Conservation (phyloP, 1,284 basidiomycete genomes). For the Neolentinus lepideus region DNA sequence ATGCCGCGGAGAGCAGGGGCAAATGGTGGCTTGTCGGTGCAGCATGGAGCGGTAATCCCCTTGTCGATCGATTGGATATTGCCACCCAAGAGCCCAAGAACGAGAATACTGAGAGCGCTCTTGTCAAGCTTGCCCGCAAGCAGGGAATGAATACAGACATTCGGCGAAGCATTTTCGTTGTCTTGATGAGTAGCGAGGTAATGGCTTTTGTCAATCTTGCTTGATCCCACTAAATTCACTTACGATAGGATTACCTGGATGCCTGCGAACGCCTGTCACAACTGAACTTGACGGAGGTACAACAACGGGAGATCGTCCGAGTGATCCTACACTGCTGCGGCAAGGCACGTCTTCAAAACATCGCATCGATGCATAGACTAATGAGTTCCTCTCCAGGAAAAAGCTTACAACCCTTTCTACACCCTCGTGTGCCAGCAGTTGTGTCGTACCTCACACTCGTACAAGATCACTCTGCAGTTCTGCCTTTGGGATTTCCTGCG, state of each 20-base stretch:
- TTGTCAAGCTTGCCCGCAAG: conserved; percentile 78
- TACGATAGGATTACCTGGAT: conserved; percentile 83
- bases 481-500: conserved; percentile 97
- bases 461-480: conserved; percentile 93
- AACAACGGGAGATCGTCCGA: conserved; percentile 91
- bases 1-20: conserved; percentile 79
- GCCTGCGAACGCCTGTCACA: conserved; percentile 84
- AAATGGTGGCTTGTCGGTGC: conserved; percentile 99
- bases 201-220: conserved; percentile 24
- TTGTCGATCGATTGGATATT: conserved; percentile 55
- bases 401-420: conserved; percentile 94
- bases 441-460: conserved; percentile 68
- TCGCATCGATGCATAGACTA: background rate
- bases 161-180: conserved; percentile 84
- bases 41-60: conserved; percentile 90
- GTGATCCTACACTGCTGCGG: conserved; percentile 93
- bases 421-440: conserved; percentile 78
- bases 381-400: conserved; percentile 51
- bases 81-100: conserved; percentile 15
- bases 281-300: conserved; percentile 81
- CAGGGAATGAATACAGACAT: conserved; percentile 99
- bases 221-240: too few species aligned
- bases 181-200: conserved; percentile 91
- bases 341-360: conserved; percentile 48
- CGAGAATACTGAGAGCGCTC: conserved; percentile 36